These are phyloP conservation scores for Conticribra guillardii DNA, from an alignment of 108 stramenopile species.

Conservation along the genomic window DNA sequence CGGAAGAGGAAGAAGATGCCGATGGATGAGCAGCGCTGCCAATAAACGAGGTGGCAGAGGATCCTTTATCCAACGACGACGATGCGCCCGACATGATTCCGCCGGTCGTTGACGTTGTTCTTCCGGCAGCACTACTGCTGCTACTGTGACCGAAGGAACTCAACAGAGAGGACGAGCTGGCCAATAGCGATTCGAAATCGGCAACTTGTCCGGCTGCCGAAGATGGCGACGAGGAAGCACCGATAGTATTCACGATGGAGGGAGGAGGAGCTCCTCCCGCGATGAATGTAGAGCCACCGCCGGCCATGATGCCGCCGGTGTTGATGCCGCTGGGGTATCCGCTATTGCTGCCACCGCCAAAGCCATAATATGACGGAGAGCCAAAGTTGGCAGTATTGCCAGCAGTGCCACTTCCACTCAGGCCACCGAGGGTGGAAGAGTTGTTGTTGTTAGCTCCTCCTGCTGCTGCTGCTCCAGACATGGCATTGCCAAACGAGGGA, in stretches of 20 bases:
- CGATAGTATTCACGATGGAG: background rate
- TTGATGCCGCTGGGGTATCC: background rate
- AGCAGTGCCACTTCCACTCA: background rate
- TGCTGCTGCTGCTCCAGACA: background rate
- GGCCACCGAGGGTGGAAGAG: background rate
- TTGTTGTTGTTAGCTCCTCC: background rate
- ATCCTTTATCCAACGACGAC: too few relatives aligned
- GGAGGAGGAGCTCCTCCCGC: conserved; percentile 12
- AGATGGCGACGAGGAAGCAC: background rate
- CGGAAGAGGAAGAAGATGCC: background rate
- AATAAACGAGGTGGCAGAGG: too few relatives aligned
- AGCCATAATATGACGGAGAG: too few relatives aligned
- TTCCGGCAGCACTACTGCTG: too few relatives aligned
- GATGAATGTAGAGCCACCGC: conserved; percentile 7
- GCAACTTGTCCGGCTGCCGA: background rate
- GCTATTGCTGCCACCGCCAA: background rate
- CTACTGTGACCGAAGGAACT: too few relatives aligned
- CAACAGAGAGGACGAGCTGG: conserved; percentile 25
- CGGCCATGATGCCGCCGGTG: background rate
- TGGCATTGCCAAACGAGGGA: conserved; percentile 1
- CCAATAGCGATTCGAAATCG: conserved; percentile 42
- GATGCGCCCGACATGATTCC: too few relatives aligned
- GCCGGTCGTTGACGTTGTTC: too few relatives aligned
- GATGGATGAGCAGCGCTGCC: background rate
- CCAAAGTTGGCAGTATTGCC: too few relatives aligned